Conservation (phyloP, 2,329 filamentous ascomycete genomes). For the Arthroderma uncinatum region DNA sequence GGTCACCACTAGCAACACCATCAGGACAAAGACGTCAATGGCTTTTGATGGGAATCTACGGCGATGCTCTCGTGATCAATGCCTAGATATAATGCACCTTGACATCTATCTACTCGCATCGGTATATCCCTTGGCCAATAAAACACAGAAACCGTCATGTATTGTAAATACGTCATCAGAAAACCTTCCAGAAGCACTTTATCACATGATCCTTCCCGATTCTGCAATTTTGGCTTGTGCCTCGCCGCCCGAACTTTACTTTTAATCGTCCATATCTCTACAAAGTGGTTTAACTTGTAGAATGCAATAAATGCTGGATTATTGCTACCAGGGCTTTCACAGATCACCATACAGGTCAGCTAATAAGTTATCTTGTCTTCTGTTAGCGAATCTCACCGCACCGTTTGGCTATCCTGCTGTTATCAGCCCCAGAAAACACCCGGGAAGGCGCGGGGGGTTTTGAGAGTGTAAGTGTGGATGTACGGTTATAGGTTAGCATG, state of each 20-base stretch:
- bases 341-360: background rate
- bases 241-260: background rate
- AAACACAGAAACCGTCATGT: background rate
- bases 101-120: background rate
- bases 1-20: background rate
- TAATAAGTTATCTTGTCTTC: background rate
- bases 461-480: background rate
- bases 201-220: background rate
- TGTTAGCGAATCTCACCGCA: background rate
- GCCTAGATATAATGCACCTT: background rate
- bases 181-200: background rate
- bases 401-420: background rate
- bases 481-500: background rate
- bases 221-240: background rate
- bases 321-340: background rate
- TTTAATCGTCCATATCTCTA: background rate
- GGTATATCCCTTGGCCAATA: slow-evolving; percentile 1
- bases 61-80: background rate
- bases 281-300: background rate
- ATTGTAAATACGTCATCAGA: background rate
- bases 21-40: background rate
- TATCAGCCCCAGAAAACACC: background rate
- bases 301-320: background rate
- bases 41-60: background rate
- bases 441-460: background rate